These are phyloP conservation scores for Cucurbita moschata DNA, from an alignment of 306 rosid species.

Conservation along the genomic window DNA sequence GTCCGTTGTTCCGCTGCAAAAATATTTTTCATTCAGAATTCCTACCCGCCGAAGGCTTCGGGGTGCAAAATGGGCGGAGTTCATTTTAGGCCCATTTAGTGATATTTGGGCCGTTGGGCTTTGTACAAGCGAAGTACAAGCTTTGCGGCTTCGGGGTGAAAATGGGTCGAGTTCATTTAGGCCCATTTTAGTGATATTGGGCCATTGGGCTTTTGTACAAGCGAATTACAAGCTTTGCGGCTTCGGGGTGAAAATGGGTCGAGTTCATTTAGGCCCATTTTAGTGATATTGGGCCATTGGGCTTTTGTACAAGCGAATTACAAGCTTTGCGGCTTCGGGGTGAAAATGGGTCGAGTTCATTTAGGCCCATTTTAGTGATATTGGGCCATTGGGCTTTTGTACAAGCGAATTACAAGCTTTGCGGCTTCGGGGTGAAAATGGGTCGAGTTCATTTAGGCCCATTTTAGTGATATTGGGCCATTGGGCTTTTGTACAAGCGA, in stretches of 20 bases:
- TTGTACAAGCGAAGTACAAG: not conserved
- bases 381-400: not conserved
- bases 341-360: not conserved
- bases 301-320: no score
- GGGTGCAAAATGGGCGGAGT: not conserved
- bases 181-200: no score
- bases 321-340: not conserved
- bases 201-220: no score
- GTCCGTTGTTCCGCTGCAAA: not conserved
- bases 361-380: not conserved
- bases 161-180: no score
- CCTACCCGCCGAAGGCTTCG: not conserved
- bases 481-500: not conserved
- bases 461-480: not conserved
- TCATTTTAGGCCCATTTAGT: not conserved
- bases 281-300: no score
- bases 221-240: not conserved
- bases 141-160: no score
- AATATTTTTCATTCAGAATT: not conserved
- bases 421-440: not conserved
- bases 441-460: not conserved
- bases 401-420: not conserved
- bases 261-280: no score
- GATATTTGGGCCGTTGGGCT: not conserved
- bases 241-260: not conserved